Conservation (phyloP, 805 yeast genomes). For the Yamadazyma nakazawae region DNA sequence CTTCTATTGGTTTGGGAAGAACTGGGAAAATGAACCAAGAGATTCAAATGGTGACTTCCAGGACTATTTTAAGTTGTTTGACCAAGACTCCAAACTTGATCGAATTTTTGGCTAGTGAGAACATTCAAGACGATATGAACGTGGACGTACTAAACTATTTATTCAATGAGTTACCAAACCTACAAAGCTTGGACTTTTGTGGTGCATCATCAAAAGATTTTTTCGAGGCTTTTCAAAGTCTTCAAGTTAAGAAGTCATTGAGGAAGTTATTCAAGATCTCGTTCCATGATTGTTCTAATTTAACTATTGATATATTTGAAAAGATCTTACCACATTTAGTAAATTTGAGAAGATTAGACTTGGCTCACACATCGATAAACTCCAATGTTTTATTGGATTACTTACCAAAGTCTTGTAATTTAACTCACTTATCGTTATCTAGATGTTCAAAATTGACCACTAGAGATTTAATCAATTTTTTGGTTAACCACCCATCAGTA, state of each 20-base stretch:
- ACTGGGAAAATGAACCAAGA: constrained; percentile 87
- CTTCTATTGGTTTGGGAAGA: constrained; percentile 85
- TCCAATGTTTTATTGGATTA: constrained; percentile 51
- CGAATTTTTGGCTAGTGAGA: constrained; percentile 82
- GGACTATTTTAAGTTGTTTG: constrained; percentile 65
- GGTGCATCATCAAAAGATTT: constrained; percentile 74
- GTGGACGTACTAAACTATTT: constrained; percentile 50
- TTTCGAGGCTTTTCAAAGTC: constrained; percentile 51
- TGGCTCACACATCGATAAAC: constrained; percentile 76
- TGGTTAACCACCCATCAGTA: constrained; percentile 68
- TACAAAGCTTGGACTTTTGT: constrained; percentile 80
- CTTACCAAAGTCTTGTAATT: constrained; percentile 53
- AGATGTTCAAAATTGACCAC: constrained; percentile 62
- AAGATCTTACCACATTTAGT: constrained; percentile 56
- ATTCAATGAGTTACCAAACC: constrained; percentile 50
- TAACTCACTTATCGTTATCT: constrained; percentile 71
- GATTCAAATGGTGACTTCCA: constrained; percentile 82
- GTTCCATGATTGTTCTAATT: constrained; percentile 84
- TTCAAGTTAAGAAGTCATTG: constrained; percentile 27
- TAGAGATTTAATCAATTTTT: constrained; percentile 64
- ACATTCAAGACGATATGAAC: constrained; percentile 79
- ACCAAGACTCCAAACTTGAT: constrained; percentile 60
- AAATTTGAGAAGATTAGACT: constrained; percentile 63
- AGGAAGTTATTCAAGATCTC: constrained; percentile 49
- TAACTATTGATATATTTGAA: constrained; percentile 54